Evolutionary conservation across 129 eudicot genomes (phyloP), one percentile per base, ranked within the genome.

Genomic region (Tagetes erecta): DNA sequence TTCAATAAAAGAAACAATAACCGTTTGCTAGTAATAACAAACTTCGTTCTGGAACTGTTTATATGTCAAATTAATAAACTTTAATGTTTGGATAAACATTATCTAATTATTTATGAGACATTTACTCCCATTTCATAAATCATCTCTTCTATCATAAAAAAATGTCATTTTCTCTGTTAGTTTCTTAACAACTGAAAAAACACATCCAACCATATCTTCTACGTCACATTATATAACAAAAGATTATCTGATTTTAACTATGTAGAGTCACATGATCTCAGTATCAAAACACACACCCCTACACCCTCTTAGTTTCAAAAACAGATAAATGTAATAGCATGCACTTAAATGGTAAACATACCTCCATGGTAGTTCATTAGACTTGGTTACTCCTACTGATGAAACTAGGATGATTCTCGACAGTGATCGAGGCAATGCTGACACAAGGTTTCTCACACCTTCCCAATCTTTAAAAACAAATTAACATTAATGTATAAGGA

Each of bases 341-440:
- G 58, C 45, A 20, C 34, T 36, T 56, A 60, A 41, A 20, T 36
- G 34, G 42, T 8, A 70, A 13, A 9, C 71, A 64, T 88, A 95
- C 99, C 97, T 95, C 99, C 99, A 95, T 49, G 99, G 99, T 50
- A 95, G 75, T 81, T 95, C 97, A 75, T 84, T 87, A 66, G 73
- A 88, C 89, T 95, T 95, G 82, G 99, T 95, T 27, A 95, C 99
- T 80, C 99, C 99, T 10, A 95, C 87, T 0, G 99, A 95, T 62
- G 99, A 91, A 65, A 95, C 99, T 62, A 95, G 90, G 69, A 95
- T 79, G 45, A 95, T 73, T 86, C 97, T 88, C 85, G 90, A 81
- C 39, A 95, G 68, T 4, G 97, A 85, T 31, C 78, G 83, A 44
- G 99, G 98, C 80, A 94, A 70, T 52, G 85, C 82, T 31, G 89